Conservation (phyloP, 73 alveolate species). For the Paramecium primaurelia region DNA sequence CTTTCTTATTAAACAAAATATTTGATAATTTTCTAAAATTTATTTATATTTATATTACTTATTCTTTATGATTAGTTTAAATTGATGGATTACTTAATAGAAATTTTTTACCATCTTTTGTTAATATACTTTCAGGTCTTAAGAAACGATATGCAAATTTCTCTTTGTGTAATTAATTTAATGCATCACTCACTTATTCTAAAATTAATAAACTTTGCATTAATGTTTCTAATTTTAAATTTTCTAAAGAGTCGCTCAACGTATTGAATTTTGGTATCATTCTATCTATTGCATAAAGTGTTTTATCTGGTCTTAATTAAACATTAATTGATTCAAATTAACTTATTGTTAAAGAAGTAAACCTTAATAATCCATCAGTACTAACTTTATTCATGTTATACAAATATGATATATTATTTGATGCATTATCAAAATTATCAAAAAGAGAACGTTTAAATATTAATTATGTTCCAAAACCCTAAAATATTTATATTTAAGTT, state of each 20-base stretch:
- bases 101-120: background rate
- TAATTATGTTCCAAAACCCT: slow-evolving; percentile 14
- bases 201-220: background rate
- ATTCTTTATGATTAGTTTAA: background rate
- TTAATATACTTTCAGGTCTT: slow-evolving; percentile 5
- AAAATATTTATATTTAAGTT: background rate
- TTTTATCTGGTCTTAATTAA: background rate
- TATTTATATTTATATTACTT: background rate
- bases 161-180: background rate
- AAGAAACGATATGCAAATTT: slow-evolving; percentile 19
- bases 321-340: background rate
- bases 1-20: background rate
- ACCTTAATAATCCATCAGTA: background rate
- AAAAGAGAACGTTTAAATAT: slow-evolving; percentile 7
- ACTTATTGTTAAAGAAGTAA: background rate
- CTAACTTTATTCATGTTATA: slow-evolving; percentile 7
- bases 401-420: slow-evolving; percentile 30
- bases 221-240: background rate
- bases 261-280: slow-evolving; percentile 9
- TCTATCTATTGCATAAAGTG: slow-evolving; percentile 21
- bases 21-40: background rate
- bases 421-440: slow-evolving; percentile 8
- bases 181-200: background rate
- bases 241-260: background rate
- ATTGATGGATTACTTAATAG: background rate